phyloP scores from a whole-genome alignment of 352 stramenopile species.

The Globisporangium okanoganense region DNA sequence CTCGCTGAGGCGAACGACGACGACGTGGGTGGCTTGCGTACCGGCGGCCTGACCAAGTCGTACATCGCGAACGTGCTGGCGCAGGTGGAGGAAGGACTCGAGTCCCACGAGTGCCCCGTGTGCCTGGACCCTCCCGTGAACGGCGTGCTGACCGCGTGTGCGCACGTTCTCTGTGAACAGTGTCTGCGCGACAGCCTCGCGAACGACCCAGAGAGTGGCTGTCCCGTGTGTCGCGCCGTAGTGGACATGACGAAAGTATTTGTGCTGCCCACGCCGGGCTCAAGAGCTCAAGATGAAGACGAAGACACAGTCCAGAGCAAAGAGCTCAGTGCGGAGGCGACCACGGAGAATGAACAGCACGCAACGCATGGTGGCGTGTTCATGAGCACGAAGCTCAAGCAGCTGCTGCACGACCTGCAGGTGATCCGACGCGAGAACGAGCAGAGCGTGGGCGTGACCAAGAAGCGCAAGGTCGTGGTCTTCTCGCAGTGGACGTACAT shows the following conservation, averaged over 20 bases:
- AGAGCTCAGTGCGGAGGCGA: background rate
- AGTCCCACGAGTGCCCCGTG: slow-evolving; percentile 81
- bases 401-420: slow-evolving; percentile 62
- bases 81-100: slow-evolving; percentile 77
- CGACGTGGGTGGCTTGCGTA: background rate
- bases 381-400: slow-evolving; percentile 65
- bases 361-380: slow-evolving; percentile 25
- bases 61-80: slow-evolving; percentile 74
- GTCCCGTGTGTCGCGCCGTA: slow-evolving; percentile 68
- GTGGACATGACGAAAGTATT: slow-evolving; percentile 67
- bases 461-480: slow-evolving; percentile 80
- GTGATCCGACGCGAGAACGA: slow-evolving; percentile 52
- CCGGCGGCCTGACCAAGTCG: slow-evolving; percentile 30
- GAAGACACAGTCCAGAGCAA: background rate
- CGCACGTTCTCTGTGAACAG: slow-evolving; percentile 76
- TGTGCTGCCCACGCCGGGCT: slow-evolving; percentile 24
- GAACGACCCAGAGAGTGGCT: slow-evolving; percentile 59
- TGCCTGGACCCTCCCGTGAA: slow-evolving; percentile 69
- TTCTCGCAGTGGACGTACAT: slow-evolving; percentile 91
- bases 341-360: background rate
- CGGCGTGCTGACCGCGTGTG: slow-evolving; percentile 82
- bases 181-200: slow-evolving; percentile 66
- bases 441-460: slow-evolving; percentile 9
- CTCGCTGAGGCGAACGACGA: background rate
- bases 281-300: slow-evolving; percentile 13